Evolutionary conservation across 2,329 filamentous ascomycete species (phyloP), one percentile per base, ranked within the genome.

Genomic region (Aspergillus viridinutans): DNA sequence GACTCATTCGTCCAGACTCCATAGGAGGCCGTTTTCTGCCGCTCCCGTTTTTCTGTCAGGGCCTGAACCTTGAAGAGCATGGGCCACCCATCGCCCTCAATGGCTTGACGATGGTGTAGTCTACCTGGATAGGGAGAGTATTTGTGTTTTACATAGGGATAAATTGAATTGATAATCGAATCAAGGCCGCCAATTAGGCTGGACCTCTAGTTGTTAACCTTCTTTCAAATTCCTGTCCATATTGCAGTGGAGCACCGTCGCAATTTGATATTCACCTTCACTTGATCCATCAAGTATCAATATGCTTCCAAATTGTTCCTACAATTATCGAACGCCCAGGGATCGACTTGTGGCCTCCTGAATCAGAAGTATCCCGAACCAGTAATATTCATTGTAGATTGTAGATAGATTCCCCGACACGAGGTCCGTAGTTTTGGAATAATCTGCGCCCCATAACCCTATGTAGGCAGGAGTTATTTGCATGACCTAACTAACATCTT

Each of bases 21-120:
- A 60, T 49, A 48, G 55, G 42, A 59, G 55, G 56, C 64, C 64
- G 64, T 66, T 66, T 66, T 65, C 56, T 65, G 62, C 61, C 62
- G 59, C 61, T 61, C 64, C 63, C 58, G 61, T 64, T 61, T 60
- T 62, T 54, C 63, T 66, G 64, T 64, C 64, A 66, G 64, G 64
- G 64, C 59, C 57, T 64, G 57, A 63, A 64, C 58, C 57, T 59
- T 53, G 56, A 58, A 50, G 55, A 63, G 64, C 64, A 64, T 64
- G 60, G 64, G 57, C 62, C 61, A 66, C 38, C 48, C 28, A 35
- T 40, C 38, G 53, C 23, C 25, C 3, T 25, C 32, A 3, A 38
- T 17, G 14, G 32, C 2, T 38, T 17, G 32, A 3, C 32, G 32
- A 38, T 38, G 5, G 32, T 35, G 12, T 14, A 35, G 10, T 14